Evolutionary conservation across 208 protist species (phyloP), one percentile per base, ranked within the genome.

Genomic region (Kentomonas sorsogonicus): DNA sequence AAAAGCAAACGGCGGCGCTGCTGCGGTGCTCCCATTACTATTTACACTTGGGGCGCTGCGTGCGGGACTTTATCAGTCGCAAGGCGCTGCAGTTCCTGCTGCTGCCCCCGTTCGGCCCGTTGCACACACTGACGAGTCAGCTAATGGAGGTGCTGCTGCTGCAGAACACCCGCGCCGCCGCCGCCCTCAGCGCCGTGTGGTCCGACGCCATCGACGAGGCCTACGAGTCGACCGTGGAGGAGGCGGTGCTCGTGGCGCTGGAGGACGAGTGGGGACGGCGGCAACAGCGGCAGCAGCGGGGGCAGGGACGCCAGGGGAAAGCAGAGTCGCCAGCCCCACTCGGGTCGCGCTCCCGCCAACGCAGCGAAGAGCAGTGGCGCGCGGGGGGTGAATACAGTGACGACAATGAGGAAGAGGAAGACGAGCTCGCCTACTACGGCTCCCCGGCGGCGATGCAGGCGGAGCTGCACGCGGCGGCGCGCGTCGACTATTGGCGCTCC

Each of bases 21-120:
- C 53, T 78, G 51, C 60, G 69, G 41, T 90, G 82, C 52, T 65
- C 73, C 2, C 61, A 45, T 20, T 89, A 93, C 69, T 90, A 91
- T 63, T 69, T 72, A 1, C 40, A 56, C 13, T 58, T 93, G 1
- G 72, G 69, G 4, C 73, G 53, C 39, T 74, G 77, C 73, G 67
- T 74, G 15, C 40, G 70, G 6, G 55, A 68, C 53, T 93, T 83
- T 44, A 60, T 90, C 44, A 87, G 80, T 16, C 83, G 89, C 62
- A 90, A 91, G 60, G 86, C 86, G 10, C 71, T 93, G 56, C 86
- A 93, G 57, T 58, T 93, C 22, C 73, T 77, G 30, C 65, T 93
- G 7, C 71, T 91, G 22, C 79, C 77, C 1, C 79, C 83, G 10
- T 82, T 87, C 56, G 86, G 86, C 54, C 61, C 64, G 13, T 72